phyloP scores from a whole-genome alignment of 768 basidiomycete species.

The Rhodotorula paludigena region DNA sequence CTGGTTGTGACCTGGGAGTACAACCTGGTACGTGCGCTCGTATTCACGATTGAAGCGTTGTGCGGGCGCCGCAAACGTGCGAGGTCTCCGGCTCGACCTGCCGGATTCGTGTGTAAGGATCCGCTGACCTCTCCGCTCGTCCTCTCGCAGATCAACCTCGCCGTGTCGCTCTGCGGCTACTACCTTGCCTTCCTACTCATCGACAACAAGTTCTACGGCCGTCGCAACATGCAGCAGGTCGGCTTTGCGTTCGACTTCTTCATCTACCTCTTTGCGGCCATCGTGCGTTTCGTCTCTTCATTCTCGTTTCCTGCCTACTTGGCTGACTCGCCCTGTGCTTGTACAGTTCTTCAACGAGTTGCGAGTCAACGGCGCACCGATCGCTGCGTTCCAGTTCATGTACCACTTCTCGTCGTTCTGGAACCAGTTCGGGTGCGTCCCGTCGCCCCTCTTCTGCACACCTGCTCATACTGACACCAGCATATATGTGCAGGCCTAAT shows the following conservation, averaged over 20 bases:
- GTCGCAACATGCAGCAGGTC: slow-evolving; percentile 47
- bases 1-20: slow-evolving; percentile 50
- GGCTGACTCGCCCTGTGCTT: not conserved
- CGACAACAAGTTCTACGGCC: slow-evolving; percentile 50
- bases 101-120: too few relatives aligned
- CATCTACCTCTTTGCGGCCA: slow-evolving; percentile 45
- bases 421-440: slow-evolving; percentile 48
- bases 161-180: slow-evolving; percentile 49
- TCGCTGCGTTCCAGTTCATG: slow-evolving; percentile 48
- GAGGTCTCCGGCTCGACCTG: too few relatives aligned
- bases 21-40: slow-evolving; percentile 46
- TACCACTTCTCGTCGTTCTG: slow-evolving; percentile 47
- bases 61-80: too few relatives aligned
- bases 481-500: too few relatives aligned
- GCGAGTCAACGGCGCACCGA: slow-evolving; percentile 41
- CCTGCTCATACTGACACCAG: not conserved
- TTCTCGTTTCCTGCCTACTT: not conserved
- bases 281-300: slow-evolving; percentile 13
- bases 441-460: too few relatives aligned
- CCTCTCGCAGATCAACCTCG: slow-evolving; percentile 46
- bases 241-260: slow-evolving; percentile 48
- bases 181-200: slow-evolving; percentile 49
- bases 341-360: slow-evolving; percentile 34
- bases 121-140: not conserved
- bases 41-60: too few relatives aligned